A percentile compares a stretch with the other conserved stretches of the same genome.
phyloP scores from a whole-genome alignment of 306 rosid species.

The Fagus sylvatica region DNA sequence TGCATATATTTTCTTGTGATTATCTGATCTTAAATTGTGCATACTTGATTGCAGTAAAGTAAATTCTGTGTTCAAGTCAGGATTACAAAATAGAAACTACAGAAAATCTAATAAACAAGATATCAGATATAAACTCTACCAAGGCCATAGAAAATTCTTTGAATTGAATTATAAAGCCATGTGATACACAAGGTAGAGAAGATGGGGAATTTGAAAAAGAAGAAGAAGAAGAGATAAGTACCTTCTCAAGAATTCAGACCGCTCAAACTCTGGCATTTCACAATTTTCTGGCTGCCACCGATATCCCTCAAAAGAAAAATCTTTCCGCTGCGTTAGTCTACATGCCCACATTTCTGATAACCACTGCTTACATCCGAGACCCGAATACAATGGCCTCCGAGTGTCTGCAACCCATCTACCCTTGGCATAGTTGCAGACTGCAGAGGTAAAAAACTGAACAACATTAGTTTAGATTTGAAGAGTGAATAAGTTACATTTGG shows the following conservation, averaged over 20 bases:
- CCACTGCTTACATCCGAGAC: conserved; percentile 78
- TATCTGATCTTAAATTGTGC: not conserved
- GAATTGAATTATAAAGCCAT: not conserved
- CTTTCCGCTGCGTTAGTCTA: conserved; percentile 71
- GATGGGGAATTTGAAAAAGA: no score
- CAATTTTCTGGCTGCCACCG: conserved; percentile 84
- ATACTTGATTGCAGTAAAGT: not conserved
- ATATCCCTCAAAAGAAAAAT: conserved; percentile 81
- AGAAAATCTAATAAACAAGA: conserved; percentile 14
- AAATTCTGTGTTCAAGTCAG: not conserved
- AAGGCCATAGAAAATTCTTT: not conserved
- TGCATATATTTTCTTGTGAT: no score
- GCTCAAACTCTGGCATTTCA: conserved; percentile 66
- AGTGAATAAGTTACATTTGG: not conserved
- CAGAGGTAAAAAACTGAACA: conserved; percentile 33
- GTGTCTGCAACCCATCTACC: conserved; percentile 87
- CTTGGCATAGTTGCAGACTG: conserved; percentile 84
- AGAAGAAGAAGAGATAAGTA: conserved; percentile 35
- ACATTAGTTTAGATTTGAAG: conserved; percentile 8
- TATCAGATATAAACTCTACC: not conserved
- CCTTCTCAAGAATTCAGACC: conserved; percentile 69
- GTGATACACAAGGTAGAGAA: conserved; percentile 6
- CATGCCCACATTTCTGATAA: conserved; percentile 90
- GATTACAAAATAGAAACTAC: not conserved
- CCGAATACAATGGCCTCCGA: conserved; percentile 74